phyloP scores from a whole-genome alignment of 768 basidiomycete genomes.

The Boletus coccyginus region DNA sequence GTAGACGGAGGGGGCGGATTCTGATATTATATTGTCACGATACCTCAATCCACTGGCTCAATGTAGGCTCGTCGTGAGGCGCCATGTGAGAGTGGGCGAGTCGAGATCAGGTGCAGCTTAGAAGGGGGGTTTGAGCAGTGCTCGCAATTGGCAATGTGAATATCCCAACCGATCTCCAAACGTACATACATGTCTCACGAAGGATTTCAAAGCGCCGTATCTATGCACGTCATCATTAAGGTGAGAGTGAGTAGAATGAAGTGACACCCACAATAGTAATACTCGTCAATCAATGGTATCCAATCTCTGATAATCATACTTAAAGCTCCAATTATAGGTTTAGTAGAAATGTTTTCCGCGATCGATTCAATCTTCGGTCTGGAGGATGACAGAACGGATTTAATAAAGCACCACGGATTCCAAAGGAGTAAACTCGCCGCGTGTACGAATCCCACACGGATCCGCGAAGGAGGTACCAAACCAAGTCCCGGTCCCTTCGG shows the following conservation, averaged over 20 bases:
- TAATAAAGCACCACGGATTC: background rate
- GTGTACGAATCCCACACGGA: conserved; percentile 83
- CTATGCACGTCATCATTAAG: conserved; percentile 21
- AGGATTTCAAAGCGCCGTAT: conserved; percentile 42
- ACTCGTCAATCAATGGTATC: conserved; percentile 86
- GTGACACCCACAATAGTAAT: conserved; percentile 78
- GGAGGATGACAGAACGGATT: background rate
- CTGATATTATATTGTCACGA: background rate
- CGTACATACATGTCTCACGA: conserved; percentile 3
- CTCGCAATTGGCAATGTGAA: background rate
- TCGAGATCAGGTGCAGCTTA: background rate
- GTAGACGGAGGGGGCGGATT: background rate
- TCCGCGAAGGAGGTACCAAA: conserved; percentile 85
- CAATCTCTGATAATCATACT: conserved; percentile 76
- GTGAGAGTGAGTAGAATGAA: background rate
- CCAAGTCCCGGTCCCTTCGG: conserved; percentile 73
- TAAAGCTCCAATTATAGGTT: conserved; percentile 66
- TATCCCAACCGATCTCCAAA: background rate
- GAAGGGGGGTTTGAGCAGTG: background rate
- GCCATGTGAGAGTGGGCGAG: background rate
- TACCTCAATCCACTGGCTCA: background rate
- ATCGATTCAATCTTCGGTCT: conserved; percentile 76
- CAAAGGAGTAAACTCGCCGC: conserved; percentile 40
- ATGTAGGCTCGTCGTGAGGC: background rate
- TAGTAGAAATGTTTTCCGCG: conserved; percentile 49